Evolutionary conservation across 805 yeast species (phyloP), one percentile per base, ranked within the genome.

Genomic region (Wickerhamiella sergipiensis): DNA sequence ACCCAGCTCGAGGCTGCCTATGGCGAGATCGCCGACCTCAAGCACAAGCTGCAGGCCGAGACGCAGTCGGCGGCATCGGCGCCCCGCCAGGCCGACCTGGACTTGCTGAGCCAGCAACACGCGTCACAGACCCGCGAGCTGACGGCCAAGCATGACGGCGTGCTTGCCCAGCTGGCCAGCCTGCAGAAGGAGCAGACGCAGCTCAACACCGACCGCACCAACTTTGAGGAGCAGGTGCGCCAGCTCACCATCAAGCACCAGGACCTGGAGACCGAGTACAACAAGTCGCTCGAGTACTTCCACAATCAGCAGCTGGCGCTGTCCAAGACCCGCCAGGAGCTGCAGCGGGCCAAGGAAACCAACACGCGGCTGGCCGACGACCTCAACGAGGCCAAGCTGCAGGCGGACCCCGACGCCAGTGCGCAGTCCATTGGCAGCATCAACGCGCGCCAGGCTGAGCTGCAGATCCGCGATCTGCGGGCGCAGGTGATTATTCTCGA

Each of bases 401-500:
- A 59, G 17, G 63, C 55, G 5, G 66, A 55, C 10, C 66, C 57
- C n/a, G 67, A 63, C 24, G 62, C 60, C 18, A 66, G 63, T 26
- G 66, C 61, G n/a, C 60, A 49, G 23, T 55, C 66, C 22, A 54
- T 63, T 26, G 65, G 60, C 26, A 51, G 67, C 19, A 64, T 54
- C 33, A 57, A 55, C 43, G 48, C 53, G 19, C 63, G 84, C 45
- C 87, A 83, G 56, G 84, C 76, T 60, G 83, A 80, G 55, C 73
- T 86, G 70, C 84, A 81, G 66, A 75, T 87, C 44, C 80, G 84
- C 59, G 95, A 87, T 59, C 68, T 87, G 58, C 85, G 85, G 60
- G 95, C 95, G 3, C 95, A 86, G 63, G 70, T 87, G 56, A 83
- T 76, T 59, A 83, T 87, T 51, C 75, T 83, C 56, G 80, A 80